Percentiles rank a stretch among this genome's conserved stretches.
These are phyloP conservation scores for Colletotrichum australisinense DNA, from an alignment of 2,329 filamentous ascomycete genomes.

Conservation along the genomic window DNA sequence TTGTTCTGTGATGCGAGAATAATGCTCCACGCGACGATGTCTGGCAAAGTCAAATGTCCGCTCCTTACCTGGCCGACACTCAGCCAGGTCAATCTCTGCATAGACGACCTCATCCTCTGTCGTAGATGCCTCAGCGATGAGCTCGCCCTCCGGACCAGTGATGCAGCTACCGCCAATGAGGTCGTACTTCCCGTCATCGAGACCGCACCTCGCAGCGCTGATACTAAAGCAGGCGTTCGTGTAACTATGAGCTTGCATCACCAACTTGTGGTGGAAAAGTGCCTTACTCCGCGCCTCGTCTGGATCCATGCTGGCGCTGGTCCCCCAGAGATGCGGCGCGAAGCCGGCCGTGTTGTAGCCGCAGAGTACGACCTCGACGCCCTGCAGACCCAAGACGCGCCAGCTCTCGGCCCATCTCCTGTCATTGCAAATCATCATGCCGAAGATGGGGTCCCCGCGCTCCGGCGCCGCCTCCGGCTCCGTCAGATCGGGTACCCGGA, in stretches of 20 bases:
- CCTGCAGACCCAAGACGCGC: constrained; percentile 60
- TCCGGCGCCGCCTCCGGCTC: constrained; percentile 46
- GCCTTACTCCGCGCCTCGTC: constrained; percentile 53
- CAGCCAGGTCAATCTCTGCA: constrained; percentile 59
- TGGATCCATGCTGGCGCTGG: constrained; percentile 46
- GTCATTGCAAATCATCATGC: constrained; percentile 68
- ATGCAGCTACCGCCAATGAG: constrained; percentile 62
- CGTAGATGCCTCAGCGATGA: constrained; percentile 60
- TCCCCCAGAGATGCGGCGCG: constrained; percentile 54
- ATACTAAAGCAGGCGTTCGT: constrained; percentile 64
- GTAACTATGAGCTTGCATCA: constrained; percentile 64
- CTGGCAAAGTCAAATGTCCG: constrained; percentile 57
- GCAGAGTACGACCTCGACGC: constrained; percentile 45
- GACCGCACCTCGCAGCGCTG: constrained; percentile 59
- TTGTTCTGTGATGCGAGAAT: constrained; percentile 51
- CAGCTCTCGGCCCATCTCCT: constrained; percentile 65
- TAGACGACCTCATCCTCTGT: constrained; percentile 61
- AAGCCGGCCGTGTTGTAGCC: constrained; percentile 64
- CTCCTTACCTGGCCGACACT: constrained; percentile 60
- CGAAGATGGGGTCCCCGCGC: constrained; percentile 63
- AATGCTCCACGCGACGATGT: constrained; percentile 56
- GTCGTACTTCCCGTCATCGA: constrained; percentile 52
- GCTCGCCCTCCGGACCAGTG: constrained; percentile 58
- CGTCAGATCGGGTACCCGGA: constrained; percentile 60
- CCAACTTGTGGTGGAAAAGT: constrained; percentile 62